Percentiles rank a stretch among this genome's conserved stretches.
Evolutionary conservation across 768 basidiomycete genomes (phyloP).

Genomic region (Saitozyma podzolica): DNA sequence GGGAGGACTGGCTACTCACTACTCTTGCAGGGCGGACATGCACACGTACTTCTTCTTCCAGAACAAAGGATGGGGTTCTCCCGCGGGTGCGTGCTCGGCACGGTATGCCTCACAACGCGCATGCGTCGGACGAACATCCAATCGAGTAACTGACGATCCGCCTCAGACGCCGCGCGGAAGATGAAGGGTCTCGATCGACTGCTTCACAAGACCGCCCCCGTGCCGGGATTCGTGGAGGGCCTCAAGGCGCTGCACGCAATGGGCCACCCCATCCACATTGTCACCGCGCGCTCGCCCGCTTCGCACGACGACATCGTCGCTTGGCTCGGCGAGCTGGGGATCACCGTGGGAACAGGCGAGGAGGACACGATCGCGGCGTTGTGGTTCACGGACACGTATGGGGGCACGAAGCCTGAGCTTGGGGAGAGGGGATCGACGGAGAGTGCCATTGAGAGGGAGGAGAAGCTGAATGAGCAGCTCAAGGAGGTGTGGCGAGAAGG

Average conservation of each 20-base stretch:
- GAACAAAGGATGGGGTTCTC: conserved; percentile 36
- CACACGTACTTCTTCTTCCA: conserved; percentile 30
- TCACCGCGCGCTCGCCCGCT: conserved; percentile 31
- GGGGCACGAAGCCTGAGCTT: conserved; percentile 3
- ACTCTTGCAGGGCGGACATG: conserved; percentile 21
- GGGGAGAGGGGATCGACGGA: conserved; percentile 16
- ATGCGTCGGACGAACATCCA: background rate
- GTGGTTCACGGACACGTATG: conserved; percentile 29
- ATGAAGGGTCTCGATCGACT: conserved; percentile 18
- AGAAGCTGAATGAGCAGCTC: conserved; percentile 26
- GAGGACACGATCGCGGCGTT: conserved; percentile 25
- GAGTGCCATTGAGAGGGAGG: conserved; percentile 15
- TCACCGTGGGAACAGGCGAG: conserved; percentile 25
- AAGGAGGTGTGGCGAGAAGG: conserved; percentile 23
- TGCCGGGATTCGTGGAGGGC: conserved; percentile 25
- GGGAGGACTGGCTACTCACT: background rate
- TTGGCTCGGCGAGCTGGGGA: conserved; percentile 36
- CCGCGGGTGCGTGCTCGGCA: conserved; percentile 23
- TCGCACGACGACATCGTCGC: conserved; percentile 16
- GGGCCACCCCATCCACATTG: conserved; percentile 45
- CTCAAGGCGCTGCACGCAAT: conserved; percentile 23
- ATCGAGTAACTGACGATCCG: background rate
- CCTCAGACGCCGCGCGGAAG: conserved; percentile 24
- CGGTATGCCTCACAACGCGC: too few species aligned
- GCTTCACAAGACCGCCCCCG: conserved; percentile 20